A percentile compares a stretch with the other conserved stretches of the same genome.
Evolutionary conservation across 441 rosid species (phyloP).

Genomic region (Arabidopsis hybrid): DNA sequence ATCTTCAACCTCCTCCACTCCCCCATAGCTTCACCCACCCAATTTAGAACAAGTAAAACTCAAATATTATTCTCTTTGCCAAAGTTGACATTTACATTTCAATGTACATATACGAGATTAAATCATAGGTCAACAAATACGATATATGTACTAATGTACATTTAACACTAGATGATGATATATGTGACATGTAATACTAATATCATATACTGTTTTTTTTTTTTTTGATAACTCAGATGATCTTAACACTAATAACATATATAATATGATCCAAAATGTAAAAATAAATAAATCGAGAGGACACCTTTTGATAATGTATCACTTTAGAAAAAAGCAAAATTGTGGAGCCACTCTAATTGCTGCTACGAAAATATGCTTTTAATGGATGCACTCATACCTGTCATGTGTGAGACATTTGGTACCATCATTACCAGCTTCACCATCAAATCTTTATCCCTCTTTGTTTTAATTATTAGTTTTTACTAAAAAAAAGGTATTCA

Average conservation of each 20-base stretch:
- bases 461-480: not conserved
- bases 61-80: not conserved
- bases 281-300: not conserved
- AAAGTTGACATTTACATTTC: not conserved
- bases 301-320: constrained; percentile 41
- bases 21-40: constrained; percentile 8
- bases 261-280: constrained; percentile 13
- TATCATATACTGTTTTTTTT: not conserved
- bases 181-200: not conserved
- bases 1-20: constrained; percentile 13
- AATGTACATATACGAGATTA: too few species aligned
- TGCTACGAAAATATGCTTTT: constrained; percentile 27
- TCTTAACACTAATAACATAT: not conserved
- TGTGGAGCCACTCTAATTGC: constrained; percentile 44
- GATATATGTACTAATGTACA: not conserved
- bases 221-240: too few species aligned
- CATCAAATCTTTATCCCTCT: constrained; percentile 42
- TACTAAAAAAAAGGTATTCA: not conserved
- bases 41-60: not conserved
- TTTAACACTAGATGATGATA: not conserved
- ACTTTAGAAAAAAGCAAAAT: constrained; percentile 38
- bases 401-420: constrained; percentile 47
- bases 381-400: constrained; percentile 45
- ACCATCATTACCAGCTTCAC: constrained; percentile 46
- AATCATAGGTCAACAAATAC: not conserved